Conservation (phyloP, 176 grass and related monocot species). For the Poa annua region DNA sequence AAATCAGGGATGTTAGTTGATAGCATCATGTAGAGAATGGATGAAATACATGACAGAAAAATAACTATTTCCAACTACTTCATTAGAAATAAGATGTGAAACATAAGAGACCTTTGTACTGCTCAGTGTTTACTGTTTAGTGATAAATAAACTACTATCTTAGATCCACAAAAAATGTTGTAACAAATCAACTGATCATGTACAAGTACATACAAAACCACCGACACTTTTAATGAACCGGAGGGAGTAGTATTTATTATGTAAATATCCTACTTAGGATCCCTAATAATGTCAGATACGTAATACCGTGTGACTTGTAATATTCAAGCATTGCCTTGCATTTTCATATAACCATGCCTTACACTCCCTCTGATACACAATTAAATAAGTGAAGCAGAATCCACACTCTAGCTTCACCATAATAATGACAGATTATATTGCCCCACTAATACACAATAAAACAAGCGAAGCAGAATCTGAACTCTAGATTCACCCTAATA, state of each 20-base stretch:
- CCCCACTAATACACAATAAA: not conserved
- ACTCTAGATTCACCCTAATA: conserved; percentile 3
- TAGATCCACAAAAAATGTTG: too few relatives aligned
- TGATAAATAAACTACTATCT: too few relatives aligned
- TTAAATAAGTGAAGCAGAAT: not conserved
- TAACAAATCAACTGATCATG: too few relatives aligned
- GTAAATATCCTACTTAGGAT: not conserved
- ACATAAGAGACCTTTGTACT: not conserved
- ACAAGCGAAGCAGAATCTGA: not conserved
- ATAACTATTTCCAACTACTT: not conserved
- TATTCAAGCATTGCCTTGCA: not conserved
- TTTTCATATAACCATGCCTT: not conserved
- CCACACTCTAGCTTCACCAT: not conserved
- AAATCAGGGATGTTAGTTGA: conserved; percentile 38
- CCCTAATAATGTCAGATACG: not conserved
- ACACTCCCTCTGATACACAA: not conserved
- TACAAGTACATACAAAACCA: too few relatives aligned
- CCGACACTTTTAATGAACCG: too few relatives aligned
- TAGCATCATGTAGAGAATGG: not conserved
- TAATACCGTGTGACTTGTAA: not conserved
- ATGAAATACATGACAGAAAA: not conserved
- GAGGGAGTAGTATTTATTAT: too few relatives aligned
- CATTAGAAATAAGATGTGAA: not conserved
- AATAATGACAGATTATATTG: not conserved
- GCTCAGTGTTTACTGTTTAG: not conserved